A percentile compares a stretch with the other conserved stretches of the same genome.
These are phyloP conservation scores for Tetrapisispora iriomotensis DNA, from an alignment of 805 yeast species.

Conservation along the genomic window DNA sequence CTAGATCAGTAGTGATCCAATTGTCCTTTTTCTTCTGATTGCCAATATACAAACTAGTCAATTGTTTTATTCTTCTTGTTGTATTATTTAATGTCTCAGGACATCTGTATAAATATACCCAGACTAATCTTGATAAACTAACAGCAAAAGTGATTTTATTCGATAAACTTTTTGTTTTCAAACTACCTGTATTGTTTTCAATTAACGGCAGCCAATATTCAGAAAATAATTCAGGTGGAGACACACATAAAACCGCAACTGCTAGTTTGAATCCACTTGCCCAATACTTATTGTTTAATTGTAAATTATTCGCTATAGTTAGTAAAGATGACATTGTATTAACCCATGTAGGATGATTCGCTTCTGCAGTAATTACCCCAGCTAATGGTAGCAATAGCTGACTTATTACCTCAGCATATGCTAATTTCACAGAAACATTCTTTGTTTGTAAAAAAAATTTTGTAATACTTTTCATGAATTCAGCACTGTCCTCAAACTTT, in stretches of 20 bases:
- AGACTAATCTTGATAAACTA: conserved; percentile 62
- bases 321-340: conserved; percentile 62
- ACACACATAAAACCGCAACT: conserved; percentile 67
- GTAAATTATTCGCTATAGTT: conserved; percentile 39
- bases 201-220: conserved; percentile 61
- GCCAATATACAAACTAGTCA: conserved; percentile 49
- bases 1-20: conserved; percentile 63
- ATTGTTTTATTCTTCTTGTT: conserved; percentile 59
- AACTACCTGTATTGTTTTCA: conserved; percentile 49
- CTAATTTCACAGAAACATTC: conserved; percentile 54
- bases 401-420: conserved; percentile 78
- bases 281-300: conserved; percentile 47
- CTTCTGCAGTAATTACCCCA: conserved; percentile 82
- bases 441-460: conserved; percentile 66
- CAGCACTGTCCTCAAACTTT: conserved; percentile 86
- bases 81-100: conserved; percentile 86
- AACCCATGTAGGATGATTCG: conserved; percentile 92
- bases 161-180: conserved; percentile 50
- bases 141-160: conserved; percentile 49
- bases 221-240: conserved; percentile 68
- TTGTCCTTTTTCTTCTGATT: conserved; percentile 58
- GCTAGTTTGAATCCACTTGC: conserved; percentile 54
- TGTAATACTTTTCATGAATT: conserved; percentile 73
- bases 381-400: conserved; percentile 74
- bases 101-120: conserved; percentile 84